Evolutionary conservation across 2,329 filamentous ascomycete genomes (phyloP).

Genomic region (Pyrenophora seminiperda): DNA sequence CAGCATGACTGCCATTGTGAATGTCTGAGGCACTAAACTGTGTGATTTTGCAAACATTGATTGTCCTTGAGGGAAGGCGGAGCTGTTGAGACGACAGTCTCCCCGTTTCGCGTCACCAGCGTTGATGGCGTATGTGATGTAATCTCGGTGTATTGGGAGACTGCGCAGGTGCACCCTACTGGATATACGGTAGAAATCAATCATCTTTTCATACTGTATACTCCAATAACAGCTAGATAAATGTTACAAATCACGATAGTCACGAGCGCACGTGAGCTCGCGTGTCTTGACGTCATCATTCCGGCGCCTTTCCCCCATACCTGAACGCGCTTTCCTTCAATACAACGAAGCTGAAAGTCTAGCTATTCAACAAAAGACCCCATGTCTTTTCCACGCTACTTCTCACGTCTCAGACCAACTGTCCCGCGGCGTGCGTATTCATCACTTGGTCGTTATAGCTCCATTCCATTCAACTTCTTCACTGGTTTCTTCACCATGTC

Average conservation of each 20-base stretch:
- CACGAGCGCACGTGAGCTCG: conserved; percentile 22
- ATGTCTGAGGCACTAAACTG: background rate
- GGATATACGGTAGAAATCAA: too few relatives aligned
- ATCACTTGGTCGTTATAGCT: conserved; percentile 2
- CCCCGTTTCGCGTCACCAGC: too few relatives aligned
- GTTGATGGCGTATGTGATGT: too few relatives aligned
- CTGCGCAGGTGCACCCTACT: too few relatives aligned
- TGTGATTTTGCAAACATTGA: background rate
- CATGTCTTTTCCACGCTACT: conserved; percentile 14
- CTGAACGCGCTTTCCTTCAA: conserved; percentile 6
- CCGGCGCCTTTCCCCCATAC: background rate
- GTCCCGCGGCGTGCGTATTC: conserved; percentile 11
- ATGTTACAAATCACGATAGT: too few relatives aligned
- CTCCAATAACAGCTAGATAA: too few relatives aligned
- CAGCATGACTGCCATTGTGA: too few relatives aligned
- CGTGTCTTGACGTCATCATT: conserved; percentile 29
- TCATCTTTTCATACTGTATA: too few relatives aligned
- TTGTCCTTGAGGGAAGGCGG: too few relatives aligned
- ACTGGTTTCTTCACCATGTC: conserved; percentile 9
- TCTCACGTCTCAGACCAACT: background rate
- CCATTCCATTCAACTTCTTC: conserved; percentile 22
- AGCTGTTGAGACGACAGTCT: too few relatives aligned
- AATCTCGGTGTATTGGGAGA: too few relatives aligned
- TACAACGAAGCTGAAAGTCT: background rate
- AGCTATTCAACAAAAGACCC: background rate